Percentiles rank a stretch among this genome's conserved stretches.
phyloP scores from a whole-genome alignment of 2,329 filamentous ascomycete genomes.

The Colletotrichum viniferum region DNA sequence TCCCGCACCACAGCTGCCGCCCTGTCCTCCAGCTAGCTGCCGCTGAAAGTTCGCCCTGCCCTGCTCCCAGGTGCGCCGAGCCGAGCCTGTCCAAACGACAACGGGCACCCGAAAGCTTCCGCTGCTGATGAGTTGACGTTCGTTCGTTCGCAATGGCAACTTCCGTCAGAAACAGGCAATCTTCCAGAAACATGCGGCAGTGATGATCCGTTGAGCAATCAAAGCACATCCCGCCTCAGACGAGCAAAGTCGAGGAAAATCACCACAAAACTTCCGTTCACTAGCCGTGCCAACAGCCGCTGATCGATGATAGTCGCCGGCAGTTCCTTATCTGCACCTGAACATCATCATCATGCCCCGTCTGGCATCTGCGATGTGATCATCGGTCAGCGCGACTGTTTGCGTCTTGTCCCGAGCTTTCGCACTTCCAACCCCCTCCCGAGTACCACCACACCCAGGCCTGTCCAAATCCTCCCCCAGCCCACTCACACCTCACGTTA shows the following conservation, averaged over 20 bases:
- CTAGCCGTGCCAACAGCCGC: not conserved
- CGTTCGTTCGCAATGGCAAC: not conserved
- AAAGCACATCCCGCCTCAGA: not conserved
- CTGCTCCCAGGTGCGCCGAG: not conserved
- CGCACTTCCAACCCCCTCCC: not conserved
- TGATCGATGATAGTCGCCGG: constrained; percentile 17
- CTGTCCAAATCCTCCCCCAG: not conserved
- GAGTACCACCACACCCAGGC: not conserved
- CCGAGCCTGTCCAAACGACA: not conserved
- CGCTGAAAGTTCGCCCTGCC: constrained; percentile 10
- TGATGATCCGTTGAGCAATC: not conserved
- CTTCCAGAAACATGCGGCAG: constrained; percentile 7
- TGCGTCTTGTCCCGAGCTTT: not conserved
- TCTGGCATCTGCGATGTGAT: not conserved
- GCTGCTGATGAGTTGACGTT: not conserved
- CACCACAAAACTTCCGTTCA: not conserved
- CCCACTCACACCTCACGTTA: not conserved
- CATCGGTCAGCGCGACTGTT: not conserved
- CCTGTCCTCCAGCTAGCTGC: constrained; percentile 7
- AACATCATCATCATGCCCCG: not conserved
- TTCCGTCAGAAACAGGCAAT: not conserved
- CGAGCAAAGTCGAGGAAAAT: not conserved
- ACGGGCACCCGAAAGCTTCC: not conserved
- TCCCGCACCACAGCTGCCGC: constrained; percentile 17
- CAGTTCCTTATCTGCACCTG: constrained; percentile 8